These are phyloP conservation scores for Trichoderma koningiopsis DNA, from an alignment of 2,329 filamentous ascomycete genomes.

Conservation along the genomic window DNA sequence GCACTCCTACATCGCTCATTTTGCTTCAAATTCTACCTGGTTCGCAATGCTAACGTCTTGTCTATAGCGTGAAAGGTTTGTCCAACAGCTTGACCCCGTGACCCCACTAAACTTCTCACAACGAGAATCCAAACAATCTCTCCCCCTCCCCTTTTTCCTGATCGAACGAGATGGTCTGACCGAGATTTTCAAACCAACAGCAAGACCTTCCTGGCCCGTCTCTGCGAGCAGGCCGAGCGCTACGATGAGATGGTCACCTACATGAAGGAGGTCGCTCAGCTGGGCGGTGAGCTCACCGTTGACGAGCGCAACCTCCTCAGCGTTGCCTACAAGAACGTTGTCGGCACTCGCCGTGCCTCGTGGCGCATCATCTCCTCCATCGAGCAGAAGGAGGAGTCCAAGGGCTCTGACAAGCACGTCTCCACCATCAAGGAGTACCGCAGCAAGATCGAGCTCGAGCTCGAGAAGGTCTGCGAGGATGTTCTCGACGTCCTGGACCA, in stretches of 20 bases:
- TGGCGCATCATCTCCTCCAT: slow-evolving; percentile 99
- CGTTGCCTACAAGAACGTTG: slow-evolving; percentile 99
- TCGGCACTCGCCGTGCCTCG: slow-evolving; percentile 95
- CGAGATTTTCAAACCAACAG: slow-evolving; percentile 50
- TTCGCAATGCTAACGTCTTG: slow-evolving; percentile 41
- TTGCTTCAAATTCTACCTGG: slow-evolving; percentile 1
- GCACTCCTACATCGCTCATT: slow-evolving; percentile 22
- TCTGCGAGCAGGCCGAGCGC: slow-evolving; percentile 99
- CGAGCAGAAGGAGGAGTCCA: slow-evolving; percentile 99
- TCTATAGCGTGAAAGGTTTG: slow-evolving; percentile 69
- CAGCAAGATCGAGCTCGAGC: slow-evolving; percentile 95
- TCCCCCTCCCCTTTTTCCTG: neutral
- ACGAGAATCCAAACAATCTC: slow-evolving; percentile 21
- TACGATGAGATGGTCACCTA: slow-evolving; percentile 99
- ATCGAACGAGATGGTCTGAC: slow-evolving; percentile 20
- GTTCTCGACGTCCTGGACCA: slow-evolving; percentile 93
- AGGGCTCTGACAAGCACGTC: slow-evolving; percentile 95
- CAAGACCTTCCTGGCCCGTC: slow-evolving; percentile 99
- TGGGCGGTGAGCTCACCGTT: slow-evolving; percentile 78
- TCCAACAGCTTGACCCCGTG: slow-evolving; percentile 30
- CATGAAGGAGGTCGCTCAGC: slow-evolving; percentile 99
- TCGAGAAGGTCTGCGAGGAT: slow-evolving; percentile 98
- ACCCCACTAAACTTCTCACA: slow-evolving; percentile 26
- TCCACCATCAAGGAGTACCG: slow-evolving; percentile 94
- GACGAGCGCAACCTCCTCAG: slow-evolving; percentile 99